Evolutionary conservation across 805 yeast species (phyloP).

Genomic region (Nakazawaea ishiwadae): DNA sequence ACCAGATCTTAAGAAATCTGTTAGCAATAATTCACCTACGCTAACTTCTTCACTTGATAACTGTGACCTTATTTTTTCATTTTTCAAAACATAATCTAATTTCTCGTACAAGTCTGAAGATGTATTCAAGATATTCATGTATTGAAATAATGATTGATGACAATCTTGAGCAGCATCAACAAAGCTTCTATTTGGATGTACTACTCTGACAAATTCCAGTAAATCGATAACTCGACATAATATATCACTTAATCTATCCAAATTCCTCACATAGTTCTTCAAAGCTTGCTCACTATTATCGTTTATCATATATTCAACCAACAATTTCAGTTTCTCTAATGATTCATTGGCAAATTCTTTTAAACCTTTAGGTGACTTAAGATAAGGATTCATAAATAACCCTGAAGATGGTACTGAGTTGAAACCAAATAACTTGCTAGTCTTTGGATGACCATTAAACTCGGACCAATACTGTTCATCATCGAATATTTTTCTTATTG

Average conservation of each 20-base stretch:
- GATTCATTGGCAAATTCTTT: conserved; percentile 62
- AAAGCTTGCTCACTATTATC: conserved; percentile 41
- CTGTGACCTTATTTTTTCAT: conserved; percentile 26
- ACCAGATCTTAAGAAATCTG: conserved; percentile 90
- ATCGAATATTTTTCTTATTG: conserved; percentile 50
- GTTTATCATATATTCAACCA: conserved; percentile 53
- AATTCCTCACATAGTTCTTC: conserved; percentile 48
- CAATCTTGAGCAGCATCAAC: conserved; percentile 79
- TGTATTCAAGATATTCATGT: conserved; percentile 89
- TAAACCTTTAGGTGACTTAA: conserved; percentile 69
- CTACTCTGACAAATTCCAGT: conserved; percentile 86
- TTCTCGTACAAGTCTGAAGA: conserved; percentile 64
- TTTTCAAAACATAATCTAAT: conserved; percentile 50
- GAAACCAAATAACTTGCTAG: conserved; percentile 21
- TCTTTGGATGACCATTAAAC: conserved; percentile 33
- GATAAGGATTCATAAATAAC: conserved; percentile 66
- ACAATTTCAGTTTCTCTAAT: conserved; percentile 54
- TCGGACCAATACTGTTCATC: conserved; percentile 51
- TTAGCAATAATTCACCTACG: conserved; percentile 74
- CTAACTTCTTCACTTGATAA: conserved; percentile 72
- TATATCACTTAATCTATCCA: conserved; percentile 84
- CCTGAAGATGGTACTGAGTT: conserved; percentile 38
- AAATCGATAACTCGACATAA: conserved; percentile 90
- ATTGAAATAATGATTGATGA: conserved; percentile 86
- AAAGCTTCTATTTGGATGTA: conserved; percentile 74